Base-by-base conservation (phyloP, 2,329 filamentous ascomycete species). In the Pseudogymnoascus destructans region DNA sequence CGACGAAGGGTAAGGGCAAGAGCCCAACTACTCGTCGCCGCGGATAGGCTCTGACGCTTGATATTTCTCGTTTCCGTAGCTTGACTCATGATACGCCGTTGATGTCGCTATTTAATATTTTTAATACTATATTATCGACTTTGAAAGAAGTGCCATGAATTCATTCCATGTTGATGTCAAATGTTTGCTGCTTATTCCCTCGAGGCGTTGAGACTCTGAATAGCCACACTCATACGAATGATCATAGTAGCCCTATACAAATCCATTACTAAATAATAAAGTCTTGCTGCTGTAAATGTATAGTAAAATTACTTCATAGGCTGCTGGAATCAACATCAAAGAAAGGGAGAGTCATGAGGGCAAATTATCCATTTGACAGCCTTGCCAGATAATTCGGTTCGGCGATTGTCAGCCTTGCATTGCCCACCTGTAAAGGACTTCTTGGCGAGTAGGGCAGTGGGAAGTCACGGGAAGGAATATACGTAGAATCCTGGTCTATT, bases 31-130 rank as follows among this genome's bases (percentile, higher is more conserved):
- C 55, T 35, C 55, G 55, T 10, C 55, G 55, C 19, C 55, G 55
- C 36, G 55, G 55, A 57, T 57, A 57, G 55, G 10, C 32, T 36
- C 6, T 42, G 19, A 27, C n/a, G 32, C 36, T 57, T 13, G 13
- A 27, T 21, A 13, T 36, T 57, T 42, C 30, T 23, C 30, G 36
- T 35, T 57, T 35, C 19, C 17, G 15, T 36, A 57, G 32, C 23
- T 57, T 35, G 32, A 57, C 55, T 57, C 55, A 30, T 42, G 55
- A 23, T 36, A 36, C 5, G 55, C 55, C 27, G 55, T 57, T 57
- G 55, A 35, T 23, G 55, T 57, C 55, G 55, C 36, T 36, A 42
- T 52, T 52, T 57, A 42, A 15, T 57, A 57, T 36, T 57, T 57
- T 36, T 42, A 57, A 36, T 42, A 57, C 36, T 57, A 36, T 23